A percentile compares a stretch with the other conserved stretches of the same genome.
phyloP scores from a whole-genome alignment of 2,329 filamentous ascomycete species.

The Berkeleyomyces basicola region DNA sequence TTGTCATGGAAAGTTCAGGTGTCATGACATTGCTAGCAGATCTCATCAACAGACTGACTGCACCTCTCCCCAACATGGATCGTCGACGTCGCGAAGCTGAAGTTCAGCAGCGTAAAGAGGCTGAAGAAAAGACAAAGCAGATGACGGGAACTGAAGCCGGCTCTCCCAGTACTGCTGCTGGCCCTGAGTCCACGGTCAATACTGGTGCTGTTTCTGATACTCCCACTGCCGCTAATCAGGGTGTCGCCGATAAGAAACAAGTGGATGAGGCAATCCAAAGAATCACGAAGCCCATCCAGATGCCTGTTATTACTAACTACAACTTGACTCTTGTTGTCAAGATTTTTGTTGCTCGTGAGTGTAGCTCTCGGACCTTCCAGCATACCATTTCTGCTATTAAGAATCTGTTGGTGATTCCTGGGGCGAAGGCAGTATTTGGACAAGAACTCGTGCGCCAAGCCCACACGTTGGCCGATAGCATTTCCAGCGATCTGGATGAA shows the following conservation, averaged over 20 bases:
- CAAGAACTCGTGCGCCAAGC: conserved; percentile 81
- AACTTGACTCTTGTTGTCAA: conserved; percentile 91
- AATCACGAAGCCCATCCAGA: conserved; percentile 47
- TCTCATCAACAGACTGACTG: conserved; percentile 73
- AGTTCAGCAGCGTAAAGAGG: conserved; percentile 30
- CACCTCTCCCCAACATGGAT: conserved; percentile 65
- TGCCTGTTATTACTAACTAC: conserved; percentile 71
- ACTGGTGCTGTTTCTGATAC: conserved; percentile 18
- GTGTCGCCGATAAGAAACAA: conserved; percentile 22
- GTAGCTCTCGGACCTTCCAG: conserved; percentile 93
- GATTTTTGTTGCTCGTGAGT: conserved; percentile 89
- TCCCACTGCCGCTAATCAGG: conserved; percentile 14
- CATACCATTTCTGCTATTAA: conserved; percentile 98
- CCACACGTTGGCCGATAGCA: conserved; percentile 65
- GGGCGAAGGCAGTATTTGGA: conserved; percentile 80
- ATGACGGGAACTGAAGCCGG: conserved; percentile 7
- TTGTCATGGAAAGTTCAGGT: conserved; percentile 91
- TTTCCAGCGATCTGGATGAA: conserved; percentile 69
- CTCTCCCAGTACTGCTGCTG: neutral
- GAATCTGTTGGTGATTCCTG: conserved; percentile 84
- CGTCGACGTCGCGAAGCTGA: conserved; percentile 64
- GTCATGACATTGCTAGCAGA: conserved; percentile 91
- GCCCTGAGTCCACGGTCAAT: conserved; percentile 9
- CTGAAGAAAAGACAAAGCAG: conserved; percentile 6
- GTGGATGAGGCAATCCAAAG: conserved; percentile 27